phyloP scores from a whole-genome alignment of 306 rosid genomes.

The Rubus idaeus region DNA sequence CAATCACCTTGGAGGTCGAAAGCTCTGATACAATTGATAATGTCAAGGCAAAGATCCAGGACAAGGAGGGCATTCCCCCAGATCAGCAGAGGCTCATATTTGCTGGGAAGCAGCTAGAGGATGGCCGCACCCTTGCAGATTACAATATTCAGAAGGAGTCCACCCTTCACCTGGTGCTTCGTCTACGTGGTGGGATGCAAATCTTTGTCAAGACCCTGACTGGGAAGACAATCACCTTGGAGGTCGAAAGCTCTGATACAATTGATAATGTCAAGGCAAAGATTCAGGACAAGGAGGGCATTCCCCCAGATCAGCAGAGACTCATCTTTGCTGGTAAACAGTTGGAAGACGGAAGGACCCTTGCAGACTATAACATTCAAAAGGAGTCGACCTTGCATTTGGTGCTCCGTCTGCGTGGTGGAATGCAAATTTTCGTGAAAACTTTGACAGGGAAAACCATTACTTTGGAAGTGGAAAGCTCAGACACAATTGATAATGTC shows the following conservation, averaged over 20 bases:
- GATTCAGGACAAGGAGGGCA: conserved; percentile 27
- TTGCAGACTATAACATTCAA: conserved; percentile 23
- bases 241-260: conserved; percentile 21
- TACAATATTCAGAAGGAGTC: conserved; percentile 29
- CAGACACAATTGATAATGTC: conserved; percentile 24
- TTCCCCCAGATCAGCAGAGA: conserved; percentile 25
- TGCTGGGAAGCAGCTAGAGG: conserved; percentile 27
- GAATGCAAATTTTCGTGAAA: conserved; percentile 29
- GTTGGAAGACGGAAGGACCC: conserved; percentile 23
- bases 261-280: conserved; percentile 29
- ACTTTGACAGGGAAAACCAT: conserved; percentile 23
- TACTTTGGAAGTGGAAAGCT: conserved; percentile 25
- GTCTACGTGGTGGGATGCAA: conserved; percentile 27
- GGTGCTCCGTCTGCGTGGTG: conserved; percentile 29
- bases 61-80: conserved; percentile 25
- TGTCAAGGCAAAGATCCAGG: conserved; percentile 27
- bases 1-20: conserved; percentile 26
- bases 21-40: conserved; percentile 23
- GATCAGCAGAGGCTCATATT: conserved; percentile 27
- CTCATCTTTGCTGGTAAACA: conserved; percentile 28
- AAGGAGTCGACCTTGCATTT: conserved; percentile 22
- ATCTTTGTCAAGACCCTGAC: conserved; percentile 24
- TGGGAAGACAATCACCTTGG: conserved; percentile 21
- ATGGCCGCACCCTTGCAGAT: conserved; percentile 25
- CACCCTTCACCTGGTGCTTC: conserved; percentile 24